Evolutionary conservation across 768 basidiomycete genomes (phyloP), one percentile per base, ranked within the genome.

Genomic region (Cystofilobasidium capitatum): DNA sequence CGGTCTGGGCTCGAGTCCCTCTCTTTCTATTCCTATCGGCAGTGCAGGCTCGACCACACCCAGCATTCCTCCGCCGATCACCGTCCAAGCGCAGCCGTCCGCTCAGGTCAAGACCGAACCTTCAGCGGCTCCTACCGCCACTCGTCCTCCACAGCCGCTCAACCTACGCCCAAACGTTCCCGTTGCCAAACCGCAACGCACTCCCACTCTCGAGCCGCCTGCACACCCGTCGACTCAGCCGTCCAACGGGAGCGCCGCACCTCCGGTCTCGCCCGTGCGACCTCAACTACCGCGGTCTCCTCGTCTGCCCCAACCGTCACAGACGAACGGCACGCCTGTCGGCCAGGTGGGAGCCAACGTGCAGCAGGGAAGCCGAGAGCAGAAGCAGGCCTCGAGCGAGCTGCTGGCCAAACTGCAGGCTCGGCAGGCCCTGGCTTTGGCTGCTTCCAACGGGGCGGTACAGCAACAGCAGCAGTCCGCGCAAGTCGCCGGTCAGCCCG

Each of bases 381-480:
- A 55, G 16, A 55, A 55, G 51, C 51, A 55, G 51, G 51, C 51
- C 29, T 55, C 51, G 51, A 55, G 29, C 31, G 51, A 55, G 31
- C 51, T 55, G 13, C 31, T 55, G 14, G 51, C 51, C 29, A 10
- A 31, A 5, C 29, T 55, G 51, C 51, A 55, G 31, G 51, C 51
- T 10, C 26, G 51, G 29, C 51, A 55, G 6, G 44, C 44, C 6
- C 17, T 16, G 6, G 44, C 17, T 6, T n/a, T n/a, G 44, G n/a
- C n/a, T n/a, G 8, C 8, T 45, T 4, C 6, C 6, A 5, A 45
- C 17, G 44, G 44, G 17, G 17, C 17, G 47, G 47, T 9, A 8
- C 3, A 22, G 33, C 4, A 10, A 16, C 35, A 17, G 36, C 40
- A 37, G n/a, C n/a, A 59, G 36, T n/a, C 24, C 13, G 35, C 33